Conservation (phyloP, 1,284 basidiomycete genomes). For the Ceratobasidium papillatum region DNA sequence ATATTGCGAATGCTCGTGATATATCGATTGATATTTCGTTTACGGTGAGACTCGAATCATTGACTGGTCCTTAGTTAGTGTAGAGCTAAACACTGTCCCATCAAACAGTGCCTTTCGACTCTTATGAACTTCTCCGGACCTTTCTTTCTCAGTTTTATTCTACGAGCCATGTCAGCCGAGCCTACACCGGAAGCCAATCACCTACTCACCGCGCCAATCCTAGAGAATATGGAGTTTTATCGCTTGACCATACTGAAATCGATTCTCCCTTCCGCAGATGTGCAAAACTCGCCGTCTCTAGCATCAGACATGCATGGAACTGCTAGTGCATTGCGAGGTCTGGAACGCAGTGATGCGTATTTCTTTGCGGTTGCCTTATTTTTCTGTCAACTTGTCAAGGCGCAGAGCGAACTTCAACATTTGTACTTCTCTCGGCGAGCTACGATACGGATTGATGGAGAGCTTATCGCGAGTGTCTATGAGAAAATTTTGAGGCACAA, state of each 20-base stretch:
- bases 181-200: neutral
- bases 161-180: neutral
- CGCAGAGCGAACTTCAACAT: constrained; percentile 37
- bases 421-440: constrained; percentile 38
- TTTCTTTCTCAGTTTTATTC: constrained; percentile 19
- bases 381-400: constrained; percentile 29
- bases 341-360: constrained; percentile 33
- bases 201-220: neutral
- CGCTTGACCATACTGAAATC: neutral
- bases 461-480: constrained; percentile 38
- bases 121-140: constrained; percentile 35
- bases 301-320: neutral
- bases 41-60: constrained; percentile 3
- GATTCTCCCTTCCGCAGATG: neutral
- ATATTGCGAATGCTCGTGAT: constrained; percentile 31
- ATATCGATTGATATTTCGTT: constrained; percentile 25
- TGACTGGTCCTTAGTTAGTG: neutral
- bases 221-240: neutral
- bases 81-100: neutral
- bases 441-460: constrained; percentile 15
- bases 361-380: constrained; percentile 31
- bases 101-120: constrained; percentile 14
- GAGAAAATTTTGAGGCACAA: constrained; percentile 38
- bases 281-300: neutral
- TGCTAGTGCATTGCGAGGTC: neutral